Evolutionary conservation across 2,329 filamentous ascomycete genomes (phyloP), one percentile per base, ranked within the genome.

Genomic region (Metarhizium sp.): DNA sequence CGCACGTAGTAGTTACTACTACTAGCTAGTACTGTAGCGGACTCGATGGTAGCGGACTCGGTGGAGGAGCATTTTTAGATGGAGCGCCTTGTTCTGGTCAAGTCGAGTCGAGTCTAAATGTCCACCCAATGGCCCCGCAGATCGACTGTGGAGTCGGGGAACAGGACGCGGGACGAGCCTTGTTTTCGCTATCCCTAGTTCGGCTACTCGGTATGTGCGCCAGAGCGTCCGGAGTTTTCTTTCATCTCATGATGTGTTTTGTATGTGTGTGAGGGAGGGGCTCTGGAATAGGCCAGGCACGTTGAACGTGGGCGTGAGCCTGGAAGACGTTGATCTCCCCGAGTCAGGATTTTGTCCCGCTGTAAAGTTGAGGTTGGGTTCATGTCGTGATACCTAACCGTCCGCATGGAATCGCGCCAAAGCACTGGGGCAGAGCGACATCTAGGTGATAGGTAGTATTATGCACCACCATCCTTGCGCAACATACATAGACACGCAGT

Each of bases 321-420:
- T 16, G 38, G 38, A 14, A 40, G 14, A 16, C 38, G 11, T 6
- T 20, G 42, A 3, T 45, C 16, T 20, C 18, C 7, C 30, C 16
- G n/a, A 14, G 30, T 25, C 25, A 25, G 25, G 25, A 25, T 4
- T 25, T 25, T 25, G 25, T 25, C 25, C 25, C 25, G 25, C 25
- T 25, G 3, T 20, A 43, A n/a, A 20, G 7, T 30, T 51, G n/a
- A 30, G 32, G 16, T 50, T 52, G 43, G 50, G 54, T 55, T 55
- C 54, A 55, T 55, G 54, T n/a, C 54, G 54, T 55, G 50, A 52
- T 52, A 55, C 54, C 54, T 30, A 52, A 52, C 42, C 54, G 13
- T n/a, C 38, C 36, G n/a, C 50, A 51, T 51, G n/a, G 32, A 38
- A 43, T 38, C 13, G 38, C 10, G 8, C 48, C 48, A 18, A 38